Evolutionary conservation across 148 eudicot species (phyloP), one percentile per base, ranked within the genome.

Genomic region (Vaccinium myrtillus): DNA sequence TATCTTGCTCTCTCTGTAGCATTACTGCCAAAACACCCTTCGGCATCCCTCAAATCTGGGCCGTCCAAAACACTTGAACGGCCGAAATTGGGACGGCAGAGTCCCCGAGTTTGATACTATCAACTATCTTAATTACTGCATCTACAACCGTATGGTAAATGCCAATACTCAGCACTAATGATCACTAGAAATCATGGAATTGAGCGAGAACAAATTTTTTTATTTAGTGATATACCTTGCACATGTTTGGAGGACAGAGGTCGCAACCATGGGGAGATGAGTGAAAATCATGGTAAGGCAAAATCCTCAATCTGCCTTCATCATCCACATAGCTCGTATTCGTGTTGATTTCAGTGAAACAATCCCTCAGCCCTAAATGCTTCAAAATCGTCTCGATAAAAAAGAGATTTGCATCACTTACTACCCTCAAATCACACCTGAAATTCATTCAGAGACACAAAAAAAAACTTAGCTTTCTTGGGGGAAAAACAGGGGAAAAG

Each of bases 161-260:
- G 39, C 3, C 39, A 1, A 36, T 36, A 36, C 39, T 36, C 39
- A 36, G 39, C 3, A 36, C 39, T 36, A 36, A 36, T 36, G 39
- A 36, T 36, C 39, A 36, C 39, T 36, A 36, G 39, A 36, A 36
- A 36, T 36, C 39, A 36, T 36, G 39, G 39, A 36, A 36, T 36
- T 36, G 30, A 27, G 30, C 30, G 30, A 27, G 30, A 27, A 0
- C 30, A 27, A 27, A 27, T 27, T 27, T 27, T 5, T 0, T 6
- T 54, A 21, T 2, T 19, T 19, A 69, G 27, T 4, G 7, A 8
- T 8, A 8, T 89, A 93, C 99, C 98, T 95, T 95, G 94, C 98
- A 95, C 98, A 95, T 93, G 84, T 95, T 95, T n/a, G 98, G 98
- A 84, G 98, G 98, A 86, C 98, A 95, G 43, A 84, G 92, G 69